Evolutionary conservation across 768 basidiomycete genomes (phyloP).

Genomic region (Boletus subparvulus): DNA sequence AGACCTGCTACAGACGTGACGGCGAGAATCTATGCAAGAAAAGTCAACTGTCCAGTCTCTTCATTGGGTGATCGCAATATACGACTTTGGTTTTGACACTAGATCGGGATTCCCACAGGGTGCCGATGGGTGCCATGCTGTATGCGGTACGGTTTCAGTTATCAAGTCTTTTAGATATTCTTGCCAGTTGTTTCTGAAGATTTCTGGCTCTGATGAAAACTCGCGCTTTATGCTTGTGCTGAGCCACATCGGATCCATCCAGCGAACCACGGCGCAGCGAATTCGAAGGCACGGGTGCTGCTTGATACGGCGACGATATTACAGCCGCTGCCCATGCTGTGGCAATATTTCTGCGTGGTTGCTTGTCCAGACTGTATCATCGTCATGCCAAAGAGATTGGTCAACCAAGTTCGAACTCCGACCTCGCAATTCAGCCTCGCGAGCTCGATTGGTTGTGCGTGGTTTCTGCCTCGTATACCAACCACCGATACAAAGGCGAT

Average conservation of each 20-base stretch:
- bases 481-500: conserved; percentile 49
- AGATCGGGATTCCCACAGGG: conserved; percentile 6
- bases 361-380: no score
- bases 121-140: conserved; percentile 27
- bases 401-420: no score
- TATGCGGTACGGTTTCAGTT: background rate
- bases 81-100: conserved; percentile 32
- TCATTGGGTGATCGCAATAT: conserved; percentile 1
- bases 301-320: no score
- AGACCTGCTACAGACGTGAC: conserved; percentile 26
- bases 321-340: background rate
- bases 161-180: background rate
- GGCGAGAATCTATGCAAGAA: conserved; percentile 23
- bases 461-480: conserved; percentile 50
- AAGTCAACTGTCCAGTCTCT: background rate
- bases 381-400: no score
- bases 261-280: background rate
- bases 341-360: no score
- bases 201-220: background rate
- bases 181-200: background rate
- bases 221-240: conserved; percentile 10
- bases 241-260: background rate
- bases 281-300: background rate
- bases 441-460: conserved; percentile 81
- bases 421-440: conserved; percentile 50